Evolutionary conservation across 2,329 filamentous ascomycete species (phyloP).

Genomic region (Alternaria burnsii): DNA sequence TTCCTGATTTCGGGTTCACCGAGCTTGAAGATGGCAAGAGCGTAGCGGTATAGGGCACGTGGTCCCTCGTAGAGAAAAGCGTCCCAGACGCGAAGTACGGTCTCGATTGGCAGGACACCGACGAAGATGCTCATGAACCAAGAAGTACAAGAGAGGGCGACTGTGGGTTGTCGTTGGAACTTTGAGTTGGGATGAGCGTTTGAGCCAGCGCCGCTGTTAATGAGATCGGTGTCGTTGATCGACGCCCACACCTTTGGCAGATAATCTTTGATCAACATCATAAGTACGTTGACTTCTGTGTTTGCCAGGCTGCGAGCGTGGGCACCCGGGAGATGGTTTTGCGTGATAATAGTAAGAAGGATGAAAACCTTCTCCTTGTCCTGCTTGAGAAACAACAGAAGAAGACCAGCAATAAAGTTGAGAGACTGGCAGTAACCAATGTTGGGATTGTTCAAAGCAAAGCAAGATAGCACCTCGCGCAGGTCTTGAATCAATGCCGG

Average conservation of each 20-base stretch:
- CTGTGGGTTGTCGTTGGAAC: slow-evolving; percentile 74
- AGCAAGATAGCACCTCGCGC: slow-evolving; percentile 85
- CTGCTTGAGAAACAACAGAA: slow-evolving; percentile 82
- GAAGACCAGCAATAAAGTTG: slow-evolving; percentile 90
- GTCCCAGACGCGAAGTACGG: slow-evolving; percentile 92
- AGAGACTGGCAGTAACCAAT: slow-evolving; percentile 97
- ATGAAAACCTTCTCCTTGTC: slow-evolving; percentile 92
- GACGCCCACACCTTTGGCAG: slow-evolving; percentile 87
- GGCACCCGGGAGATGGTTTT: slow-evolving; percentile 86
- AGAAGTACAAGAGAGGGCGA: slow-evolving; percentile 89
- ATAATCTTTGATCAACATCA: slow-evolving; percentile 82
- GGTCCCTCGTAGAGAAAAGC: slow-evolving; percentile 95
- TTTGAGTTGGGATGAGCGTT: slow-evolving; percentile 46
- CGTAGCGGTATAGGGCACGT: slow-evolving; percentile 91
- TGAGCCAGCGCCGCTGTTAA: slow-evolving; percentile 47
- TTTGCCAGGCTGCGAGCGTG: slow-evolving; percentile 92
- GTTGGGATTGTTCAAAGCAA: slow-evolving; percentile 86
- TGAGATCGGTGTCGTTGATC: slow-evolving; percentile 76
- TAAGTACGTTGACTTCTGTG: slow-evolving; percentile 91
- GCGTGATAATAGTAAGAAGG: slow-evolving; percentile 91
- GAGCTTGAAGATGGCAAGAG: slow-evolving; percentile 88
- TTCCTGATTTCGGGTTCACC: slow-evolving; percentile 79
- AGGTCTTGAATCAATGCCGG: slow-evolving; percentile 82
- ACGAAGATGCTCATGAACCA: slow-evolving; percentile 99
- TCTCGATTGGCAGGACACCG: slow-evolving; percentile 89